phyloP scores from a whole-genome alignment of 495 filamentous ascomycete genomes.

The Cryomyces minteri region DNA sequence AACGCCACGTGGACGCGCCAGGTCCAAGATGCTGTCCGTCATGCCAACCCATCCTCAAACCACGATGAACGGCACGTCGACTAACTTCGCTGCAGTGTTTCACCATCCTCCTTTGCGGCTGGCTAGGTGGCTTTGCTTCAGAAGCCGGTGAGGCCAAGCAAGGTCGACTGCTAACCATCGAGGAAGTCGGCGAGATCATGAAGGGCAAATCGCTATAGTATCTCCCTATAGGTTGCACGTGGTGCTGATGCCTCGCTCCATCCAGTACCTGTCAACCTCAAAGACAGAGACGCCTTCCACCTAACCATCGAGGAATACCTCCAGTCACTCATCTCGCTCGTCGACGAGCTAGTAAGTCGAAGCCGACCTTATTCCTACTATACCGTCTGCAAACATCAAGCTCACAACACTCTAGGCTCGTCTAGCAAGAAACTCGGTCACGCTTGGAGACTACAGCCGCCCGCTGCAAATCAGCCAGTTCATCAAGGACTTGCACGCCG shows the following conservation, averaged over 20 bases:
- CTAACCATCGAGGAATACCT: slow-evolving; percentile 95
- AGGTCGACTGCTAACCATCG: slow-evolving; percentile 64
- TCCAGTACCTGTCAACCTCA: slow-evolving; percentile 86
- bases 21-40: slow-evolving; percentile 57
- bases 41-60: not conserved
- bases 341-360: slow-evolving; percentile 60
- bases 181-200: slow-evolving; percentile 64
- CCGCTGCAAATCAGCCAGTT: slow-evolving; percentile 77
- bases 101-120: slow-evolving; percentile 48
- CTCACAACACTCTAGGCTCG: slow-evolving; percentile 32
- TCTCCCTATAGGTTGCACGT: too few relatives aligned
- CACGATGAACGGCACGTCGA: not conserved
- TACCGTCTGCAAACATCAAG: not conserved
- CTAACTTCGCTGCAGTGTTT: slow-evolving; percentile 18
- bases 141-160: slow-evolving; percentile 22
- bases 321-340: slow-evolving; percentile 61
- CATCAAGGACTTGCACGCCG: slow-evolving; percentile 86
- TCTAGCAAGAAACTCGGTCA: slow-evolving; percentile 91
- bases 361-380: not conserved
- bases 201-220: slow-evolving; percentile 31
- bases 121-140: slow-evolving; percentile 46
- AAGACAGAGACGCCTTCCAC: slow-evolving; percentile 79
- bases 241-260: not conserved
- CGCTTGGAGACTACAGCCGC: slow-evolving; percentile 67
- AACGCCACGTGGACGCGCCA: slow-evolving; percentile 71